Evolutionary conservation across 1,284 basidiomycete species (phyloP), one percentile per base, ranked within the genome.

Genomic region (Athelia sp.): DNA sequence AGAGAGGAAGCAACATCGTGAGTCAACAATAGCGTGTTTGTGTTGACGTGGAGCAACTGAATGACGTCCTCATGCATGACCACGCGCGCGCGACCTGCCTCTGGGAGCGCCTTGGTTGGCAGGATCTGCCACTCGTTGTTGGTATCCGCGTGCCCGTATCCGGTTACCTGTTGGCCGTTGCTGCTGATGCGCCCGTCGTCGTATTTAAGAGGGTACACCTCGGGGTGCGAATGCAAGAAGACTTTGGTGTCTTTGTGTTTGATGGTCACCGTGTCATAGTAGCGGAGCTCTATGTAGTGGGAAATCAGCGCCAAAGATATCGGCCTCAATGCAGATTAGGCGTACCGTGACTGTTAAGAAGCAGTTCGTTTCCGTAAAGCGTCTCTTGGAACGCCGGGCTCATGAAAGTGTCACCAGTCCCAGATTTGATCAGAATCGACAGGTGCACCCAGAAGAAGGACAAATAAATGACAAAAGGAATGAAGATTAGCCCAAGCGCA

Each of bases 111-210:
- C 62, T 90, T 93, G 24, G 94, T 97, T 1, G 97, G 95, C 50
- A 98, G 76, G 56, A 99, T 80, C 67, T 94, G 87, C 97, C 97
- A 99, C 61, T 89, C 61, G 71, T 98, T 99, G 77, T 99, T 98
- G 53, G 83, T 81, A 66, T 97, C 94, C 50, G 90, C 84, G 67
- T 94, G 87, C 0, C 84, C 90, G 69, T 98, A 98, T 40, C 90
- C 96, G n/a, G 97, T 99, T 26, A 99, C 97, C 67, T 99, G 97
- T 71, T 98, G 97, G 54, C 93, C 95, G 78, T 97, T 91, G 58
- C 88, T 93, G 59, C 90, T 94, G 65, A 99, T 87, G 52, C 97
- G 90, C 2, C 95, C 94, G 59, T 99, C 97, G 1, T 96, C 92
- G 65, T 99, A 99, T 54, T 88, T 87, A 54, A 98, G 73, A 26